Base-by-base conservation (phyloP, 805 yeast species). In the Candida saitoana region DNA sequence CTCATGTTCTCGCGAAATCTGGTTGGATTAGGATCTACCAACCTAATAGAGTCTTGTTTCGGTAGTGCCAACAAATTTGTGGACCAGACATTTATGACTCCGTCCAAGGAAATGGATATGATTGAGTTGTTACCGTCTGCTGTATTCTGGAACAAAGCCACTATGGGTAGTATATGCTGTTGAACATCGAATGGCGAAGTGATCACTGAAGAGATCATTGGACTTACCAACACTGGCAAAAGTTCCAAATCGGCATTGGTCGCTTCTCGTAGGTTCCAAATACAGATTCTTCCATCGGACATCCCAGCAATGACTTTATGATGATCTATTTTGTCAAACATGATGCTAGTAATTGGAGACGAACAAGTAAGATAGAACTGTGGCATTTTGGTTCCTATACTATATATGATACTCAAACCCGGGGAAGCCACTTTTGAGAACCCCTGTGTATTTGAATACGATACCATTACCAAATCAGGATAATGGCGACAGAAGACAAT, bases 271-370 rank as follows among this genome's bases (percentile, higher is more conserved):
- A 72, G 46, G 48, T 77, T 76, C 81, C 82, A 79, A 6, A 74
- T 56, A n/a, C 69, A 71, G 1, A 79, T 36, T 38, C 67, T 66
- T 0, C 85, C 84, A 49, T 73, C 73, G 14, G 52, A 51, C 4
- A 77, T 65, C 0, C 82, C 79, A 0, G 72, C 82, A 19, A 75
- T 54, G 1, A 80, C 57, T 39, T 68, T 62, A 38, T 64, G 60
- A 1, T 73, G 55, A 17, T 65, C 59, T 12, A 55, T 46, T 8
- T 52, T 52, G 22, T 74, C 71, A 44, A 78, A 76, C 42, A 62
- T 64, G 7, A 73, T 63, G 5, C 51, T 44, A 1, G 65, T 45
- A 4, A 79, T 63, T 12, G 61, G 53, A 1, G 80, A 61, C 7
- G 69, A 57, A 33, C 76, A 62, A 9, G 62, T 60, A 11, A 75